Evolutionary conservation across 2,329 filamentous ascomycete genomes (phyloP), one percentile per base, ranked within the genome.

Genomic region (Fusarium protoensiforme): DNA sequence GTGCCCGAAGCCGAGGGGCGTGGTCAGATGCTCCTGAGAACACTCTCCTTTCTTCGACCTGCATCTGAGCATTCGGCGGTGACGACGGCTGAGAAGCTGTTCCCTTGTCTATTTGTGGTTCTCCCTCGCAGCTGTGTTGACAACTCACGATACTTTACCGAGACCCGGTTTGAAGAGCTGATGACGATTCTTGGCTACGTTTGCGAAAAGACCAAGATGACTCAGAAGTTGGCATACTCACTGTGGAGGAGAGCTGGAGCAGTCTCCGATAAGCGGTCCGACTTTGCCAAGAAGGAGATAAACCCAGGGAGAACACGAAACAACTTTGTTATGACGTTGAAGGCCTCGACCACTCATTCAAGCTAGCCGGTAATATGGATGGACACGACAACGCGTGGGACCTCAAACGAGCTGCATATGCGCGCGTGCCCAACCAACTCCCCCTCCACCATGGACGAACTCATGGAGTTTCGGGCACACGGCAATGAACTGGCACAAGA

Each of bases 111-210:
- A 10, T 99, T 99, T 81, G 85, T 99, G 33, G 96, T 99, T 11
- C 85, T 99, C 3, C 96, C 96, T 3, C 90, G 94, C 35, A 93
- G 96, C 22, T 99, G 96, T 78, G 87, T 98, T 58, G 88, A 89
- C 24, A 99, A 99, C 80, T 98, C 95, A 18, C 90, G 96, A 59
- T 99, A 99, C 80, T 89, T 98, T 79, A 92, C 94, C 64, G 91
- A 95, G 71, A 81, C 85, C 20, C 88, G 90, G 60, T 83, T 99
- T 24, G 82, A 88, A 9, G 86, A 87, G 5, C 94, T 99, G 68
- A 94, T 98, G 94, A 81, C 81, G 4, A 89, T 88, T 56, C 82
- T 99, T 39, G 95, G 96, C 1, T 98, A 95, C 80, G 82, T 81
- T 14, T 83, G 91, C 76, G 80, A 88, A 11, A 85, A 90, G 76